These are phyloP conservation scores for Colletotrichum sp. DNA, from an alignment of 2,329 filamentous ascomycete genomes.

Conservation along the genomic window DNA sequence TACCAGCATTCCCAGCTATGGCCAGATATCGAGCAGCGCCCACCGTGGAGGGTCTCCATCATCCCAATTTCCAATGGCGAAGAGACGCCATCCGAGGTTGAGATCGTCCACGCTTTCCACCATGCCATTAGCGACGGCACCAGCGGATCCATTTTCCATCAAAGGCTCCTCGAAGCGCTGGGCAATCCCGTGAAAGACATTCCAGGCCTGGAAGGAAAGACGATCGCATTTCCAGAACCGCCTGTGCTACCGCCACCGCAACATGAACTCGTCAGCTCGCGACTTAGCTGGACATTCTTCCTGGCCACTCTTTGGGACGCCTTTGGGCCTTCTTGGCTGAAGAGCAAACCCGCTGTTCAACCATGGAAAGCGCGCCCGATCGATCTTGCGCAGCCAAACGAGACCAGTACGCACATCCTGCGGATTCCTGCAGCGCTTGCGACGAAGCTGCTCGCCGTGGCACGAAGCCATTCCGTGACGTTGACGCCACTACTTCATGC, in stretches of 20 bases:
- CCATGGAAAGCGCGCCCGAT: conserved; percentile 45
- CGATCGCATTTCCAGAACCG: conserved; percentile 34
- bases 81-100: conserved; percentile 28
- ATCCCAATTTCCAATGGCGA: not conserved
- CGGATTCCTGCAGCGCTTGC: conserved; percentile 35
- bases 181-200: conserved; percentile 24
- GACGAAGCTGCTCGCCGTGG: conserved; percentile 38
- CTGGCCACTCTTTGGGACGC: conserved; percentile 43
- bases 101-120: conserved; percentile 56
- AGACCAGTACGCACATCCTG: conserved; percentile 41
- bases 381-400: conserved; percentile 38
- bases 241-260: conserved; percentile 42
- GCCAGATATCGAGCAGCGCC: conserved; percentile 39
- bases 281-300: conserved; percentile 44
- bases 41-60: conserved; percentile 55
- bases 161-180: conserved; percentile 48
- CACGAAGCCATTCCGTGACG: conserved; percentile 46
- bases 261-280: conserved; percentile 46
- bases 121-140: conserved; percentile 59
- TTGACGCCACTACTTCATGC: conserved; percentile 56
- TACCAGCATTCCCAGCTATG: conserved; percentile 46
- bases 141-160: conserved; percentile 54
- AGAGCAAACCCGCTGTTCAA: conserved; percentile 21
- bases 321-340: conserved; percentile 44
- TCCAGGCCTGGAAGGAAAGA: not conserved